Evolutionary conservation across 139 green algal species (phyloP).

Genomic region (Tetradesmus obliquus): DNA sequence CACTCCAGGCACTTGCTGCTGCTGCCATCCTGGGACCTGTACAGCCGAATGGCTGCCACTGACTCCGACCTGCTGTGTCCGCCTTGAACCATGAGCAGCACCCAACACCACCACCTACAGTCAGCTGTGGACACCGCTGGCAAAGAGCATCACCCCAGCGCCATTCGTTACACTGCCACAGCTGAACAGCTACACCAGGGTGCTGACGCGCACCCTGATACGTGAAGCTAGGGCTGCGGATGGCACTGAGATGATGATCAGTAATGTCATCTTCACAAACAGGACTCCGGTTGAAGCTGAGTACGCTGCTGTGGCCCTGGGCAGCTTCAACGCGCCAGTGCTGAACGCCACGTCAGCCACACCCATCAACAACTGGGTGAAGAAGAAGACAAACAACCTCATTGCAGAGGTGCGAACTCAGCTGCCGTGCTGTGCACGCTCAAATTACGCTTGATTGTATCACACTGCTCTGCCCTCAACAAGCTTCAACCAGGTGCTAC

Average conservation of each 20-base stretch:
- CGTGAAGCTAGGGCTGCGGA: neutral
- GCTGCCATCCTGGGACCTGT: neutral
- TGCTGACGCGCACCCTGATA: neutral
- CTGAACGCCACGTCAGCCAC: neutral
- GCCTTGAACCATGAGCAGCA: neutral
- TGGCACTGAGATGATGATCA: neutral
- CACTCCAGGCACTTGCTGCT: neutral
- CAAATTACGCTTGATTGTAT: no score
- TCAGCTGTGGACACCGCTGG: neutral
- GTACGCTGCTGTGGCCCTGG: neutral
- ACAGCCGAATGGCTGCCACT: neutral
- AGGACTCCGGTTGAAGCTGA: neutral
- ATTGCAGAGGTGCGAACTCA: neutral
- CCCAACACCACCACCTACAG: neutral
- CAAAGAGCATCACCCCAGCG: neutral
- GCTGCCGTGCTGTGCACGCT: neutral
- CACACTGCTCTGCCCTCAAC: no score
- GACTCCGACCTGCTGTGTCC: neutral
- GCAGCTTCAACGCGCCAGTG: neutral
- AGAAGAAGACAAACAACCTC: neutral
- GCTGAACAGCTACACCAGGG: neutral
- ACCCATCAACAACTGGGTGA: neutral
- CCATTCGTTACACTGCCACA: neutral
- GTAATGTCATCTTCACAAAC: neutral
- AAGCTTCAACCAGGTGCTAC: neutral